Evolutionary conservation across 768 basidiomycete genomes (phyloP), one percentile per base, ranked within the genome.

Genomic region (Amanita inopinata): DNA sequence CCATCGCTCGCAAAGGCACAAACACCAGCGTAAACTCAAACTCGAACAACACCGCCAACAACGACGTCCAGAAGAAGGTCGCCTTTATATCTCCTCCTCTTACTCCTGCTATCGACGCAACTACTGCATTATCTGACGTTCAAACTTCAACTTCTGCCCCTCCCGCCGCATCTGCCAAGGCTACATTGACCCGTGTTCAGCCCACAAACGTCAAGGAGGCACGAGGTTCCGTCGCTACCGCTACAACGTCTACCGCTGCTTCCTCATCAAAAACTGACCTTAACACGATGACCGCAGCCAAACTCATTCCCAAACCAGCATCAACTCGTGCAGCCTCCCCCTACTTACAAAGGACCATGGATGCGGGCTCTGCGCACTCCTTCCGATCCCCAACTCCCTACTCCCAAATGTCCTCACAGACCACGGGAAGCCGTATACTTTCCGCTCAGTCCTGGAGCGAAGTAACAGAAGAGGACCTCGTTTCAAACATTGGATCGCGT

Each of bases 401-500:
- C 57, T 88, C 84, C 24, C 76, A 82, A 49, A 80, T 82, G 75
- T 84, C 80, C 7, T 69, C 67, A 17, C 67, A 69, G 37, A 66
- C 63, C 10, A 73, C 76, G 41, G 77, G 78, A 40, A 83, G 78
- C 48, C 76, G 81, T 32, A 86, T 91, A 45, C 68, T 87, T 30
- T 74, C 83, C 22, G 84, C 81, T 1, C 63, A 76, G 48, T 87
- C 84, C 14, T 97, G 93, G 93, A 93, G 89, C 55, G 88, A 94
- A 58, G 84, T 83, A 49, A 89, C 92, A 7, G 91, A 93, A 58
- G 90, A 88, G 43, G 93, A 97, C 61, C 76, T 97, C 32, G 87
- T 97, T 14, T 80, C 82, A 33, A 90, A 97, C 56, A 69, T 97
- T 25, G 89, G 91, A n/a, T 81, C 89, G 33, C 78, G 89, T 47